Base-by-base conservation (phyloP, 1,284 basidiomycete genomes). In the Phaffia rhodozyma region DNA sequence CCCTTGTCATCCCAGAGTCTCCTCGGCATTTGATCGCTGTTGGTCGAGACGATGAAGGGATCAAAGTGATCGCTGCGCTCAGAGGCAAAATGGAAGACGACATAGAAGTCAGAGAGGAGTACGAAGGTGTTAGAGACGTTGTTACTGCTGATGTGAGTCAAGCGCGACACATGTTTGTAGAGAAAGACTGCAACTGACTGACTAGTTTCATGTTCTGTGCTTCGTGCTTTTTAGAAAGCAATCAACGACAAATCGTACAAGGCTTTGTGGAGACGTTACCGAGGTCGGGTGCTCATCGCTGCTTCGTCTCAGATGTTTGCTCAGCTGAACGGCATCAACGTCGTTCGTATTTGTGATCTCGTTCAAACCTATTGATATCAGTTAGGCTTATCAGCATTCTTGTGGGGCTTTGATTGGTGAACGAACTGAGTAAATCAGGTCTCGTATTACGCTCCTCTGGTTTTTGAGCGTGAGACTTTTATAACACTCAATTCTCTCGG, bases 1-100 rank as follows among this genome's bases (percentile, higher is more conserved):
- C 88, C 1, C 77, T 97, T 34, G 72, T 91, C 21, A 86, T 97
- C 73, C 94, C 94, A 5, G 94, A 98, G 77, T 92, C 89, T 67
- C 93, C 93, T 30, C 79, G 89, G 86, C 88, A 90, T 87, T 82
- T 97, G 57, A 87, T 97, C 70, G 93, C 97, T 73, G 86, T 83
- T 30, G 89, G 90, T 71, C 82, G 84, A 73, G 90, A 97, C 72
- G 82, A 79, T 3, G 87, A 90, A 67, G 94, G 93, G 30, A 83
- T 94, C 81, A 80, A 79, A 13, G 90, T 97, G 49, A 85, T 97
- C 67, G 87, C 86, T 27, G 92, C 97, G 71, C 78, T 97, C 51
- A 90, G 96, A 70, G 92, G 91, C 9, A 87, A 88, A 9, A 82
- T 91, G 70, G 81, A 84, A n/a, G 80, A 85, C 65, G 79, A 91